Evolutionary conservation across 2,329 filamentous ascomycete species (phyloP), one percentile per base, ranked within the genome.

Genomic region (Aspergillus melleus): DNA sequence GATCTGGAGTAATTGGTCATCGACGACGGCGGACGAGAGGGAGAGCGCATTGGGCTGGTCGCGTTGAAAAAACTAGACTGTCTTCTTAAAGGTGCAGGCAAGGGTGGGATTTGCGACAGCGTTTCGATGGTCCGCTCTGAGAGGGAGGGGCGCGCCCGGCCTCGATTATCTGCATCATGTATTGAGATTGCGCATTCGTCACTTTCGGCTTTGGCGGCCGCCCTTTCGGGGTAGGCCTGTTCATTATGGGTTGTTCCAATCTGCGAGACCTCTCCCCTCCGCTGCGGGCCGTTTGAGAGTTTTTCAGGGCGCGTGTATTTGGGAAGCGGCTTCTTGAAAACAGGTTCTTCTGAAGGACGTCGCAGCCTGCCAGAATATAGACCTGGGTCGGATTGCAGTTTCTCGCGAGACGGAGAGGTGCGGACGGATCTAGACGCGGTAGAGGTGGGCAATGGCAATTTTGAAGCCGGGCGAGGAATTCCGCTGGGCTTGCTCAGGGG

Each of bases 121-220:
- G 91, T 96, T 73, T 96, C 91, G 47, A 96, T 88, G 0, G 93
- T 96, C 59, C 94, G 83, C 68, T 97, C 93, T 0, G 90, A 87
- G 4, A 97, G 62, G 6, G 76, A 77, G 16, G 75, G 69, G 5
- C 70, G 69, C 19, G 64, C 59, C 53, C 69, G 69, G 39, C 68
- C 72, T 42, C 72, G 64, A 47, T 53, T 58, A 47, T 72, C 64
- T 54, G 52, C 54, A 39, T 68, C 67, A 11, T 70, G 59, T 19
- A 54, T 52, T 10, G 60, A 59, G 24, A 58, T n/a, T 42, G 57
- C 30, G 67, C 63, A 32, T 59, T 68, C 64, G 9, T 42, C 36
- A 8, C 14, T 16, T 14, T 61, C 66, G 30, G 54, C 29, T 5
- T 54, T 56, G 36, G 53, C 58, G 32, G 62, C 30, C 36, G 58